These are phyloP conservation scores for Penicillium sp. DNA, from an alignment of 2,329 filamentous ascomycete genomes.

Conservation along the genomic window DNA sequence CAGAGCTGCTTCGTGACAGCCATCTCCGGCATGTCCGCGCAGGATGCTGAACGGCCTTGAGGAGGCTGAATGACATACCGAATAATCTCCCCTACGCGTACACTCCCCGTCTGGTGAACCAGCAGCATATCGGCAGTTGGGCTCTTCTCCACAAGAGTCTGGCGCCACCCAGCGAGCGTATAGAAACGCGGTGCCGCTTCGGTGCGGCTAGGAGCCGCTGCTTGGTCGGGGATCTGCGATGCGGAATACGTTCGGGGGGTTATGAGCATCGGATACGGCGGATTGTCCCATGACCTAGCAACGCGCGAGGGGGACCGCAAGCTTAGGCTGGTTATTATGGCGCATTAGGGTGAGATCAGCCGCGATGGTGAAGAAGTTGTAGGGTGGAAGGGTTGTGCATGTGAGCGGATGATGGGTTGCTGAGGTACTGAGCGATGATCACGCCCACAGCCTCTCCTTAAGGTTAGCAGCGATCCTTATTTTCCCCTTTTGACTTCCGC, in stretches of 20 bases:
- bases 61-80: conserved; percentile 57
- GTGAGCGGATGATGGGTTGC: neutral
- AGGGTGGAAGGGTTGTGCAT: conserved; percentile 3
- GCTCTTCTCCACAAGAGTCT: conserved; percentile 24
- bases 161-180: conserved; percentile 40
- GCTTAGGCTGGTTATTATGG: neutral
- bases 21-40: neutral
- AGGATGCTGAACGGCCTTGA: neutral
- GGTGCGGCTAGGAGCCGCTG: conserved; percentile 21
- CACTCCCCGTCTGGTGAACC: conserved; percentile 83
- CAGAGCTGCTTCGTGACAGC: neutral
- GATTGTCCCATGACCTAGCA: conserved; percentile 25
- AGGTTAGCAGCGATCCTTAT: neutral
- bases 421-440: neutral
- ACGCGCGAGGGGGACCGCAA: neutral
- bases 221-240: conserved; percentile 42
- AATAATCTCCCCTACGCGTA: conserved; percentile 92
- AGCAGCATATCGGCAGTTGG: conserved; percentile 69
- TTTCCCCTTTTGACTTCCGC: neutral
- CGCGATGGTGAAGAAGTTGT: neutral
- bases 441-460: neutral
- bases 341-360: neutral
- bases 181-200: conserved; percentile 31
- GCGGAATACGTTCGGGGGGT: conserved; percentile 46
- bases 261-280: conserved; percentile 43